These are phyloP conservation scores for Ascoidea asiatica DNA, from an alignment of 805 yeast species.

Conservation along the genomic window DNA sequence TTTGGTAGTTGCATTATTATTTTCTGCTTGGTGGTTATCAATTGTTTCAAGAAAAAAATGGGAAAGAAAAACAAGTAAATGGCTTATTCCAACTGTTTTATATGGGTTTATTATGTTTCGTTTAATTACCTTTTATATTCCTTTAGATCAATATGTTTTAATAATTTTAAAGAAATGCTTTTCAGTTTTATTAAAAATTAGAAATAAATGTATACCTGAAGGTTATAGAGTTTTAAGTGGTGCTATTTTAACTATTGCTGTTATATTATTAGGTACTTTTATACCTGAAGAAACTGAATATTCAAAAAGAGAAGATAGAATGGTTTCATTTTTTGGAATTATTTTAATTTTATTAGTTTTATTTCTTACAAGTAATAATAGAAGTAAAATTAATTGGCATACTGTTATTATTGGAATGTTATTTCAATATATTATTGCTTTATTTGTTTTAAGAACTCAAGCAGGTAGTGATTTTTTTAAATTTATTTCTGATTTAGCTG, in stretches of 20 bases:
- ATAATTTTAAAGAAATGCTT: background rate
- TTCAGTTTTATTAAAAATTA: constrained; percentile 1
- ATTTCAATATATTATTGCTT: constrained; percentile 44
- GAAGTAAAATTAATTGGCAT: constrained; percentile 36
- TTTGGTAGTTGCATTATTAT: constrained; percentile 21
- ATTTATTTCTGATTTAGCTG: constrained; percentile 43
- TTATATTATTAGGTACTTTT: constrained; percentile 40
- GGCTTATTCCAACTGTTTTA: constrained; percentile 46
- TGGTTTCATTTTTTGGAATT: constrained; percentile 42
- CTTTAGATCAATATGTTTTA: constrained; percentile 8
- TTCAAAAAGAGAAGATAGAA: constrained; percentile 37
- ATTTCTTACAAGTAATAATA: constrained; percentile 30
- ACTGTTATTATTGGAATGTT: constrained; percentile 48
- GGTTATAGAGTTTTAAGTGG: constrained; percentile 30
- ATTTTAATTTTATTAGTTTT: constrained; percentile 31
- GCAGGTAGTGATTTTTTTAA: constrained; percentile 50
- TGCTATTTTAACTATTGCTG: constrained; percentile 29
- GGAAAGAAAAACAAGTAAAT: constrained; percentile 22
- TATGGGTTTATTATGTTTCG: constrained; percentile 38
- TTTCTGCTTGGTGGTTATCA: constrained; percentile 47
- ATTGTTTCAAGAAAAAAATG: constrained; percentile 35
- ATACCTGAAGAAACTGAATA: constrained; percentile 32
- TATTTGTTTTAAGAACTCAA: constrained; percentile 46
- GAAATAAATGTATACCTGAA: constrained; percentile 28
- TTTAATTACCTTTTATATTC: constrained; percentile 35